Conservation (phyloP, 116 monocot genomes). For the Papilionanthe hybrid region DNA sequence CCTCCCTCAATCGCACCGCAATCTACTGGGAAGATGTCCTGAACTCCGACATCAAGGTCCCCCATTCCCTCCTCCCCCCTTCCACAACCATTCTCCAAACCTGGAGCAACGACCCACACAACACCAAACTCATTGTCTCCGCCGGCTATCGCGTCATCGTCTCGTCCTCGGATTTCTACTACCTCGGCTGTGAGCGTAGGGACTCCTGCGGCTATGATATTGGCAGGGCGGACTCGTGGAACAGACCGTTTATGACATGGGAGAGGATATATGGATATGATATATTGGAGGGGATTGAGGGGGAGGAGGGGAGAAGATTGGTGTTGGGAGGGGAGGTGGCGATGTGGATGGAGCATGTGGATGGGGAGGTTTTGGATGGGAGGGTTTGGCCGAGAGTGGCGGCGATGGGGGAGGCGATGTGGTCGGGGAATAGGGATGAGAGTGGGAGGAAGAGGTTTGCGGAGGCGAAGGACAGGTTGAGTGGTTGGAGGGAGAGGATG, state of each 20-base stretch:
- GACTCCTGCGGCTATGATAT: constrained; percentile 83
- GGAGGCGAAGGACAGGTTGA: constrained; percentile 68
- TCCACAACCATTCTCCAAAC: constrained; percentile 73
- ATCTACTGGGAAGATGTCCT: constrained; percentile 90
- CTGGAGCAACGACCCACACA: constrained; percentile 77
- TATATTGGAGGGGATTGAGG: constrained; percentile 50
- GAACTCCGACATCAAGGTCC: constrained; percentile 32
- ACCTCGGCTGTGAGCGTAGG: constrained; percentile 85
- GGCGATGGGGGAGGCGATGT: constrained; percentile 79
- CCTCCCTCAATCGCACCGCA: constrained; percentile 55
- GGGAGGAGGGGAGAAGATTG: constrained; percentile 41
- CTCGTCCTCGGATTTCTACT: constrained; percentile 80
- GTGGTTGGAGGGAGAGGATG: constrained; percentile 85
- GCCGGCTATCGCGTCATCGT: constrained; percentile 80
- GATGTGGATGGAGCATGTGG: constrained; percentile 89
- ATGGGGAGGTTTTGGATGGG: constrained; percentile 62
- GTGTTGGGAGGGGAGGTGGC: constrained; percentile 97
- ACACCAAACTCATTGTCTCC: constrained; percentile 54
- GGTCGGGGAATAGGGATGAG: constrained; percentile 70
- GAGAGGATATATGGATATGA: constrained; percentile 87
- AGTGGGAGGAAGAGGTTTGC: constrained; percentile 67
- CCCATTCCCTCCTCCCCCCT: constrained; percentile 28
- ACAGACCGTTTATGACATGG: constrained; percentile 88
- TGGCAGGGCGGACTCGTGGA: constrained; percentile 74
- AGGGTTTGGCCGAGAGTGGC: constrained; percentile 76